These are phyloP conservation scores for Fragilaria crotonensis DNA, from an alignment of 108 stramenopile genomes.

Conservation along the genomic window DNA sequence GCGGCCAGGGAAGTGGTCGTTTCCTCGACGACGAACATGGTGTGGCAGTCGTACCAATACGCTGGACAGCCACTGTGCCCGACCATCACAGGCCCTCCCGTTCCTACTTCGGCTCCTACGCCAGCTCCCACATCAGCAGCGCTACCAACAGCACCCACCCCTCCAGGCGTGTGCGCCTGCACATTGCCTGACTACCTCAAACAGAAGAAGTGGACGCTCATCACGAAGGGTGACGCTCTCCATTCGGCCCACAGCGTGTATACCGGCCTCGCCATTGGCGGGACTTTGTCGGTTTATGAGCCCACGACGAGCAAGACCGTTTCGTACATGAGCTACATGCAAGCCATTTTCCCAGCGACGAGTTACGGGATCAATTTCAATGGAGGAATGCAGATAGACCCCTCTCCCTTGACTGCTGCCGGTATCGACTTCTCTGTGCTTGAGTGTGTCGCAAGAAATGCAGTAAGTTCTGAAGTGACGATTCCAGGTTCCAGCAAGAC, in stretches of 20 bases:
- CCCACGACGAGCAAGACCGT: not conserved
- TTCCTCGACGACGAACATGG: not conserved
- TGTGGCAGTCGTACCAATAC: too few relatives aligned
- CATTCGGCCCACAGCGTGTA: not conserved
- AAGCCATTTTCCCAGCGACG: not conserved
- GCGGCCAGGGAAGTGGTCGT: not conserved
- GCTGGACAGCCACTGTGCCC: too few relatives aligned
- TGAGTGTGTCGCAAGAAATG: not conserved
- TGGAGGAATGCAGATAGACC: not conserved
- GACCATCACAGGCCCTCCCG: not conserved
- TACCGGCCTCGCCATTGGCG: not conserved
- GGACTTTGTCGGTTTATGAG: not conserved
- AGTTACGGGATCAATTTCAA: not conserved
- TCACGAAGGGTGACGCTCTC: not conserved
- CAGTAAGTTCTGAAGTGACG: not conserved
- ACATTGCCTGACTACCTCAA: not conserved
- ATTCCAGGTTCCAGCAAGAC: not conserved
- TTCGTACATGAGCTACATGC: not conserved
- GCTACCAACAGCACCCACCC: not conserved
- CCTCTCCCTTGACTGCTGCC: not conserved
- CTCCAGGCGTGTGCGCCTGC: not conserved
- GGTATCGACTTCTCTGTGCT: not conserved
- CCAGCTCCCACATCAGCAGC: not conserved
- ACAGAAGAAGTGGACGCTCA: not conserved
- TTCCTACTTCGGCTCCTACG: not conserved